Conservation (phyloP, 352 stramenopile genomes). For the Aphanomyces cochlioides region DNA sequence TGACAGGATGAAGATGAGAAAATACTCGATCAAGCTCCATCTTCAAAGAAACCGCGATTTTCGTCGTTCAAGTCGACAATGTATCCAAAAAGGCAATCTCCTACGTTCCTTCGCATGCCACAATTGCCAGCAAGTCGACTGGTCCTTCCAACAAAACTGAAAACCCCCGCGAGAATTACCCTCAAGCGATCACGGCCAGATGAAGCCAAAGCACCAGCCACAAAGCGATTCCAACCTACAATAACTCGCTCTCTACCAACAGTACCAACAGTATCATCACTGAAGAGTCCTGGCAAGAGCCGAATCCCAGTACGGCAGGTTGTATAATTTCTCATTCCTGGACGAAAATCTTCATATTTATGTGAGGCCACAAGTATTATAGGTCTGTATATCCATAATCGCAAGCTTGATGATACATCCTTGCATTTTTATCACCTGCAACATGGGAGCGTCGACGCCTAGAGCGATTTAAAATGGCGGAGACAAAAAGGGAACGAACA, state of each 20-base stretch:
- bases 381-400: no score
- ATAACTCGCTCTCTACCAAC: neutral
- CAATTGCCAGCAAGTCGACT: conserved; percentile 12
- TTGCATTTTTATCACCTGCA: no score
- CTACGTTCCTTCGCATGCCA: neutral
- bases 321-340: neutral
- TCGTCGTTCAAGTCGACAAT: conserved; percentile 13
- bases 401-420: no score
- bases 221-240: neutral
- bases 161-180: neutral
- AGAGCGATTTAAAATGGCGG: no score
- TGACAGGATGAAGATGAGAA: conserved; percentile 3
- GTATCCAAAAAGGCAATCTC: neutral
- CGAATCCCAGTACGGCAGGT: conserved; percentile 1
- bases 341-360: no score
- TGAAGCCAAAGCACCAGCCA: neutral
- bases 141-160: conserved; percentile 14
- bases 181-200: conserved; percentile 2
- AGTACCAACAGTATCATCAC: neutral
- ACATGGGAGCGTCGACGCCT: no score
- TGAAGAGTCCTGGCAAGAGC: conserved; percentile 5
- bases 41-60: conserved; percentile 8
- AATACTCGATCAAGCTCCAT: neutral
- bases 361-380: no score
- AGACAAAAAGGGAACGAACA: no score